Base-by-base conservation (phyloP, 2,329 filamentous ascomycete genomes). In the Zopfia rhizophila region DNA sequence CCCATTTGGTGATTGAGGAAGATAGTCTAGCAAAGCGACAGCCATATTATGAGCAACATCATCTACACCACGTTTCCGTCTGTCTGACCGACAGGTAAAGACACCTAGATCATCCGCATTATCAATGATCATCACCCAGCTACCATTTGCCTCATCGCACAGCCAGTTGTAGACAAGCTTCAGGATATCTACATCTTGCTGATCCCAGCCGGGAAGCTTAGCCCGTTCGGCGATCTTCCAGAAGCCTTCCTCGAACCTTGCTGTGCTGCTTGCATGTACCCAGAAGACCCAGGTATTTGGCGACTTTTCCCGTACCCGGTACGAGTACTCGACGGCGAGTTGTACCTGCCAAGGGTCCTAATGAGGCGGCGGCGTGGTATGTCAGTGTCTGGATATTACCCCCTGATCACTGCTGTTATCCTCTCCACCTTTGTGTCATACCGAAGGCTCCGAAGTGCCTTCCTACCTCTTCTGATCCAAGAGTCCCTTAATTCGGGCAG, bases 91-190 rank as follows among this genome's bases (percentile, higher is more conserved):
- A 33, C 11, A 22, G 24, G 30, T 28, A 11, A 58, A 48, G 7
- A 56, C 43, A 7, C 40, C 38, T 12, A 44, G 22, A 30, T 65
- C 53, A 25, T 69, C 65, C 3, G 58, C 57, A 25, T 68, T 69
- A 29, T 72, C 68, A 5, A 71, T 28, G 6, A 72, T 55, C 30
- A 72, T 45, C 4, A 70, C 33, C 66, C 66, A 71, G 11, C 30
- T 38, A 3, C 61, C 60, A 41, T 56, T 60, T 2, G 28, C 18
- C 21, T 54, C 52, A 17, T 60, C 43, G 21, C 39, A 46, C 5
- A 72, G 58, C 60, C 61, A n/a, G 16, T 55, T 38, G 32, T 51
- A 38, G 1, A 70, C 65, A 2, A 66, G 45, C 23, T 41, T 35
- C 4, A 59, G 46, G 8, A 65, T 46, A 35, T 70, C 51, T 16